Evolutionary conservation across 768 basidiomycete genomes (phyloP).

Genomic region (Tulasnella sp.): DNA sequence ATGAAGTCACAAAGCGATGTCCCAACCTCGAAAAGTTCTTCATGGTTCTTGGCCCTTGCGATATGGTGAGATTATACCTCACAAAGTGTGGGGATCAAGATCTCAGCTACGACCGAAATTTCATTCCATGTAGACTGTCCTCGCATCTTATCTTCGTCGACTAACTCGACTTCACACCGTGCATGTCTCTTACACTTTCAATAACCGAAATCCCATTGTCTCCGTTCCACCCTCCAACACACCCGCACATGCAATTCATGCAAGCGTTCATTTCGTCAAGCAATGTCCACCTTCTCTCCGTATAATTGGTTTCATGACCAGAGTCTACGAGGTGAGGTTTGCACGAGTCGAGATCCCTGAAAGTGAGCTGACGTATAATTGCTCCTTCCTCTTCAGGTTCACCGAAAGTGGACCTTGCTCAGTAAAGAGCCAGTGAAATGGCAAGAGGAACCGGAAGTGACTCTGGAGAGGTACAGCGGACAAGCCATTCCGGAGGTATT

Average conservation of each 20-base stretch:
- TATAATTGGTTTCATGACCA: constrained; percentile 57
- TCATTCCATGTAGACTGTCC: constrained; percentile 27
- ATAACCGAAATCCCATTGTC: constrained; percentile 7
- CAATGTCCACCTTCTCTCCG: constrained; percentile 39
- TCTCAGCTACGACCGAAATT: neutral
- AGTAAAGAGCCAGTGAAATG: constrained; percentile 31
- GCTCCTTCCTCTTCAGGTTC: neutral
- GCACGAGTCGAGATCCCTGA: neutral
- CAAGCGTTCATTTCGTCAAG: constrained; percentile 11
- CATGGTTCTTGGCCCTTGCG: constrained; percentile 31
- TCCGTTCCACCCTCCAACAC: neutral
- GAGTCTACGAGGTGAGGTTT: constrained; percentile 53
- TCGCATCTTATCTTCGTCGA: constrained; percentile 33
- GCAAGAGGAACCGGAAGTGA: constrained; percentile 27
- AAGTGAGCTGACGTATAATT: neutral
- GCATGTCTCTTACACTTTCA: constrained; percentile 43
- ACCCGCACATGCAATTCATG: constrained; percentile 15
- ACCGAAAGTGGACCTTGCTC: constrained; percentile 36
- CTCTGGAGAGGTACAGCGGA: constrained; percentile 44
- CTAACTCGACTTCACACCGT: constrained; percentile 41
- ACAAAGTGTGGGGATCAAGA: constrained; percentile 32
- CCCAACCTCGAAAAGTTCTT: constrained; percentile 49
- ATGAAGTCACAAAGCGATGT: constrained; percentile 45
- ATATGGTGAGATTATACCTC: constrained; percentile 19
- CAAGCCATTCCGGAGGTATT: constrained; percentile 64